Evolutionary conservation across 148 eudicot genomes (phyloP).

Genomic region (Agrostemma githago): DNA sequence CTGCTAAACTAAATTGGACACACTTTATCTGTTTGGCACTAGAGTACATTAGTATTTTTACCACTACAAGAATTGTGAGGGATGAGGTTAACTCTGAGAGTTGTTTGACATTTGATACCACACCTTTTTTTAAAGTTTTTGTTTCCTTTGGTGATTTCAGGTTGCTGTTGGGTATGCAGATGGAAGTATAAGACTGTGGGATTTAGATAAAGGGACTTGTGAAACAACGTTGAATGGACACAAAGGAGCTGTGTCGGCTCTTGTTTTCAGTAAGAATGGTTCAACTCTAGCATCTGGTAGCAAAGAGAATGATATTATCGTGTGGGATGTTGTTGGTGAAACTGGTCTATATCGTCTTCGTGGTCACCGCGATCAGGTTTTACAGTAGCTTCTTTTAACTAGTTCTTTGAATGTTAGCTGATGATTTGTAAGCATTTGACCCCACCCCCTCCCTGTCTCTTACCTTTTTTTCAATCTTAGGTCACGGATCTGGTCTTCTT

Average conservation of each 20-base stretch:
- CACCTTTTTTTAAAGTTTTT: background rate
- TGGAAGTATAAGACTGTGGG: conserved; percentile 95
- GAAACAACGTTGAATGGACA: conserved; percentile 97
- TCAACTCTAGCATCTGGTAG: conserved; percentile 92
- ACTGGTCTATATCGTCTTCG: conserved; percentile 89
- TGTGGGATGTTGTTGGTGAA: conserved; percentile 98
- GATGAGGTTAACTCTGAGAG: too few relatives aligned
- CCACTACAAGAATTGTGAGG: too few relatives aligned
- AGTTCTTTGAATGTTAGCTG: background rate
- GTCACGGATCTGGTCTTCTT: conserved; percentile 86
- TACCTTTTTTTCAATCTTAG: conserved; percentile 28
- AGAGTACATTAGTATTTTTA: too few relatives aligned
- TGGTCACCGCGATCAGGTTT: conserved; percentile 98
- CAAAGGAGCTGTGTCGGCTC: conserved; percentile 78
- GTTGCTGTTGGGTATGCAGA: conserved; percentile 91
- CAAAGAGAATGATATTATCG: conserved; percentile 85
- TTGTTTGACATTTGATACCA: background rate
- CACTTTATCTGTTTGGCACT: background rate
- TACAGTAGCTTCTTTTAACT: background rate
- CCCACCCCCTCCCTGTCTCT: background rate
- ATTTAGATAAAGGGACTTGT: conserved; percentile 60
- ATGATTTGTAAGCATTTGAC: background rate
- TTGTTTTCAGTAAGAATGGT: conserved; percentile 68
- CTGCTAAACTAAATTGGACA: background rate
- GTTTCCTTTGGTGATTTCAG: conserved; percentile 33